Conservation (phyloP, 1,284 basidiomycete genomes). For the Ceraceosorus guamensis region DNA sequence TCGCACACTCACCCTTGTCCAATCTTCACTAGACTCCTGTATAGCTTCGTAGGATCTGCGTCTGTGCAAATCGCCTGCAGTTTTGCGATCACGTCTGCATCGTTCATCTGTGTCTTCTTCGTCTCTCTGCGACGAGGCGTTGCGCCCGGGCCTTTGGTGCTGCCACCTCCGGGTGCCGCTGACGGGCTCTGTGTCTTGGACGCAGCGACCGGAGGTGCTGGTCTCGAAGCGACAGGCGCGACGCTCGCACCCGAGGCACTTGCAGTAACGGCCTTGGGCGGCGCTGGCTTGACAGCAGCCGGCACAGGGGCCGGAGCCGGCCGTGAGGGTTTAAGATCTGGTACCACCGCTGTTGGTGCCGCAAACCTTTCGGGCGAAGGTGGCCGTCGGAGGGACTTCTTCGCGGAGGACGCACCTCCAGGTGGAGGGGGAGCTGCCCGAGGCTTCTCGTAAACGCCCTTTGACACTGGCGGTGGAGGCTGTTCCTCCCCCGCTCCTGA, state of each 20-base stretch:
- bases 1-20: constrained; percentile 67
- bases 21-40: constrained; percentile 88
- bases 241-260: background rate
- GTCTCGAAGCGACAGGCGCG: background rate
- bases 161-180: background rate
- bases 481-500: constrained; percentile 6
- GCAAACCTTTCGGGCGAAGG: constrained; percentile 1
- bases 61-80: constrained; percentile 92
- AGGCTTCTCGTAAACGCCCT: constrained; percentile 10
- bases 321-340: constrained; percentile 25
- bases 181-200: background rate
- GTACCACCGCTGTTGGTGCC: background rate
- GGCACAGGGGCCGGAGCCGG: constrained; percentile 22
- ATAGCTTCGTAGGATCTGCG: constrained; percentile 89
- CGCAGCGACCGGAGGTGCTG: background rate
- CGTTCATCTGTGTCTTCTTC: constrained; percentile 63
- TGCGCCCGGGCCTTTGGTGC: constrained; percentile 47
- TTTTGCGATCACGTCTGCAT: constrained; percentile 82
- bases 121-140: constrained; percentile 72
- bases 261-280: background rate
- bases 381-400: background rate
- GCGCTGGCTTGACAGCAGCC: background rate
- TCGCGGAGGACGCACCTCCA: background rate
- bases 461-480: constrained; percentile 6
- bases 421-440: constrained; percentile 11